Conservation (phyloP, 2,329 filamentous ascomycete species). For the Paraconiothyrium brasiliense region DNA sequence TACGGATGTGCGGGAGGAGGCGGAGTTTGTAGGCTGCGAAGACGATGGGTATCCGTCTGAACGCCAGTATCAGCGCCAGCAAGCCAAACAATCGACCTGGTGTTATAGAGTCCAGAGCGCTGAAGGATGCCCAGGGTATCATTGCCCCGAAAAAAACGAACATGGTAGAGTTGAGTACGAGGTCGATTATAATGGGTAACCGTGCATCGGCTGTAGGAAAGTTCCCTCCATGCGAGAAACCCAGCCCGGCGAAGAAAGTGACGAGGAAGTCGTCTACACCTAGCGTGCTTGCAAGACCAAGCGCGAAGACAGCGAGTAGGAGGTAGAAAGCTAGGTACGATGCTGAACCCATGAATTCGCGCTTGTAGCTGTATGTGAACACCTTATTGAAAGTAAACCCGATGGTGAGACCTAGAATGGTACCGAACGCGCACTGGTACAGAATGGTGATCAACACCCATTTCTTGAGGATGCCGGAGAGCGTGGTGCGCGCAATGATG, state of each 20-base stretch:
- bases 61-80: constrained; percentile 60
- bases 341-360: constrained; percentile 58
- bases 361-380: constrained; percentile 58
- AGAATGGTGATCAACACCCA: constrained; percentile 65
- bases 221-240: constrained; percentile 65
- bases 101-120: constrained; percentile 47
- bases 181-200: constrained; percentile 61
- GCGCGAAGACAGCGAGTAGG: constrained; percentile 61
- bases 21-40: constrained; percentile 56
- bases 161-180: constrained; percentile 65
- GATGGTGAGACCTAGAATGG: constrained; percentile 58
- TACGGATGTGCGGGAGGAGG: constrained; percentile 58
- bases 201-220: constrained; percentile 57
- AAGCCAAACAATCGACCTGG: constrained; percentile 56
- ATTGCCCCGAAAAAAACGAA: constrained; percentile 67
- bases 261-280: constrained; percentile 67
- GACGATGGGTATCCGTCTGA: constrained; percentile 63
- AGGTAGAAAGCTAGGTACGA: constrained; percentile 66
- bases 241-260: constrained; percentile 64
- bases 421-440: constrained; percentile 64
- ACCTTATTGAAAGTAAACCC: constrained; percentile 59
- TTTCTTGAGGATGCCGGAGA: constrained; percentile 56
- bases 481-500: constrained; percentile 52
- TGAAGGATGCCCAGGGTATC: constrained; percentile 61
- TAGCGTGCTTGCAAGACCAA: constrained; percentile 62